Base-by-base conservation (phyloP, 73 alveolate species). In the Vitrella brassicaformis region DNA sequence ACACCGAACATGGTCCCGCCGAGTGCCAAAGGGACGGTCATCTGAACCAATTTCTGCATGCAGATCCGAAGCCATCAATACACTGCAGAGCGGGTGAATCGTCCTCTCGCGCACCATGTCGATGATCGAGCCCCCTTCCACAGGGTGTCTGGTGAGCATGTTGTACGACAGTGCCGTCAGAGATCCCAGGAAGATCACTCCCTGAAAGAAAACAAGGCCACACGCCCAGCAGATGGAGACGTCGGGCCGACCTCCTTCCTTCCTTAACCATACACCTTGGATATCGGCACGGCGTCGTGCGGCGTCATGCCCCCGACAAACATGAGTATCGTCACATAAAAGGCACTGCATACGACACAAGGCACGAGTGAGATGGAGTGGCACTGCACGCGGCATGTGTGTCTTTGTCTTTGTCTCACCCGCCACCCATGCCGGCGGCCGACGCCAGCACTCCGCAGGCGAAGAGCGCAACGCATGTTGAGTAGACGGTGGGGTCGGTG, bases 371-470 rank as follows among this genome's bases (percentile, higher is more conserved):
- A 14, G 64, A 14, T 7, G 14, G 14, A 14, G 22, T 14, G 4
- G 14, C 4, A 4, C 56, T 8, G 4, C 14, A 8, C 56, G 4
- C 22, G 14, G 56, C 4, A 39, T 14, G 56, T 4, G 4, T 47
- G 67, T 7, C 4, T 47, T 7, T 9, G 8, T 25, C 27, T 7
- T 47, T 25, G 27, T 27, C 18, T 4, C 71, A 0, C 71, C 72
- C 75, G 30, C 75, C 75, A 0, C 75, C 75, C 0, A 70, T 70
- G 75, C 75, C 75, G 31, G 75, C 75, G 10, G 75, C 75, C 27
- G 75, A 70, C 31, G 66, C 30, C 27, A 70, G 66, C 31, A 70
- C 66, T 10, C 75, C 75, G 66, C 66, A 30, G 30, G 25, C 0
- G 31, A 70, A 70, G n/a, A 70, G 66, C n/a, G n/a, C n/a, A n/a